phyloP scores from a whole-genome alignment of 768 basidiomycete genomes.

The Lentinula sp. region DNA sequence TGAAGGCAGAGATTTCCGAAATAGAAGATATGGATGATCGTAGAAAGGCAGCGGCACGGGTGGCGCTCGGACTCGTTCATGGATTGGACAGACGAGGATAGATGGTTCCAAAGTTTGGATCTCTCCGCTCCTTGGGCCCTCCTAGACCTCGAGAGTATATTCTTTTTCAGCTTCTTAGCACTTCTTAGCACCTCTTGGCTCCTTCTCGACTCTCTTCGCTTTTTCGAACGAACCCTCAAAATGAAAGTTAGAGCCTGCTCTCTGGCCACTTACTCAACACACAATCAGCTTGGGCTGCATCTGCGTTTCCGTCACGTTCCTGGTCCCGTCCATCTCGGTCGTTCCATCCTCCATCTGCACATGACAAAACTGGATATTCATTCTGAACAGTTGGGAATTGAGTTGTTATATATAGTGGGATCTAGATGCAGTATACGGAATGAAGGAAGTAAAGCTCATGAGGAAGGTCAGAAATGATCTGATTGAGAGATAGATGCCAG shows the following conservation, averaged over 20 bases:
- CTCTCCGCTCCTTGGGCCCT: background rate
- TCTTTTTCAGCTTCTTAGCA: background rate
- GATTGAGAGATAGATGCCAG: background rate
- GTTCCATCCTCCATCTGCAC: background rate
- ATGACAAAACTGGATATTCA: background rate
- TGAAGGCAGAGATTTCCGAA: conserved; percentile 69
- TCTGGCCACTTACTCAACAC: background rate
- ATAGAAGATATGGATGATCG: conserved; percentile 61
- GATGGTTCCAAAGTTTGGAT: conserved; percentile 2
- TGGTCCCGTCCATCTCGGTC: background rate
- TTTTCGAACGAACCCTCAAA: background rate
- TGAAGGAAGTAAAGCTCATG: background rate
- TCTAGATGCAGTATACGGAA: background rate
- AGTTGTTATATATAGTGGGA: background rate
- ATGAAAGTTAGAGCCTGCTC: background rate
- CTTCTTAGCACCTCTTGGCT: background rate
- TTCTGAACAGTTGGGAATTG: background rate
- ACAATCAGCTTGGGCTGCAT: background rate
- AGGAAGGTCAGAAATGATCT: background rate
- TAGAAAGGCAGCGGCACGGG: conserved; percentile 61
- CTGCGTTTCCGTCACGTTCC: background rate
- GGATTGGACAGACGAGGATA: conserved; percentile 36
- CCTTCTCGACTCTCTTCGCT: background rate
- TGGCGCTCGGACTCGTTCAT: conserved; percentile 69
- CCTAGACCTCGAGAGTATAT: background rate